Base-by-base conservation (phyloP, 176 grass and related monocot species). In the Lolium multiflorum region DNA sequence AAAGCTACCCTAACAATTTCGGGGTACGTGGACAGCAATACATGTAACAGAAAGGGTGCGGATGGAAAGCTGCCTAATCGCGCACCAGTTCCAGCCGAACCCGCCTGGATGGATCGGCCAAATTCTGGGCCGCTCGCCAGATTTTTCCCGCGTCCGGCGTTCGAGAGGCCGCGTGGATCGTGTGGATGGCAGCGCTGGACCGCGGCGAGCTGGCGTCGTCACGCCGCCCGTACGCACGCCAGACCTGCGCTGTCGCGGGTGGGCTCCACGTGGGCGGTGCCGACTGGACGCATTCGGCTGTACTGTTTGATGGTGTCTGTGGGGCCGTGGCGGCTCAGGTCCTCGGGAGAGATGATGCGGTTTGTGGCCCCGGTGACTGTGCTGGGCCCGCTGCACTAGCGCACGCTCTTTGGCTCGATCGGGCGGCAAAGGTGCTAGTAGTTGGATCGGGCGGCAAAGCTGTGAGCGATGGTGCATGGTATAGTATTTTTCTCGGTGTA, bases 201-300 rank as follows among this genome's bases (percentile, higher is more conserved):
- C 38, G 88, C 49, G 82, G 69, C 82, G 88, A 64, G 76, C 55
- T 83, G 87, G 54, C 63, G 62, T 86, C 75, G 75, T 56, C 88
- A 81, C 57, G 88, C 55, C 28, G 55, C 56, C 15, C 71, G 75
- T 74, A 66, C 56, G 67, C 82, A 44, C 26, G 28, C 43, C n/a
- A n/a, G n/a, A n/a, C n/a, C 61, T 7, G 60, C 7, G 44, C 59
- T n/a, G 20, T 28, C 6, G 43, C 18, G 9, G 69, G n/a, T 57
- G 50, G 78, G 71, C 2, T 55, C 79, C 22, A 4, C 1, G 35
- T 24, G 83, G 64, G 73, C 73, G 73, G 79, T 87, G 88, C 82
- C 46, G 5, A 17, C 48, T 86, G 80, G 89, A 74, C 52, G 55
- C 65, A 82, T 67, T 46, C 80, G 41, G 41, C 41, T 43, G 41